Base-by-base conservation (phyloP, 805 yeast genomes). In the Yarrowia sp. region DNA sequence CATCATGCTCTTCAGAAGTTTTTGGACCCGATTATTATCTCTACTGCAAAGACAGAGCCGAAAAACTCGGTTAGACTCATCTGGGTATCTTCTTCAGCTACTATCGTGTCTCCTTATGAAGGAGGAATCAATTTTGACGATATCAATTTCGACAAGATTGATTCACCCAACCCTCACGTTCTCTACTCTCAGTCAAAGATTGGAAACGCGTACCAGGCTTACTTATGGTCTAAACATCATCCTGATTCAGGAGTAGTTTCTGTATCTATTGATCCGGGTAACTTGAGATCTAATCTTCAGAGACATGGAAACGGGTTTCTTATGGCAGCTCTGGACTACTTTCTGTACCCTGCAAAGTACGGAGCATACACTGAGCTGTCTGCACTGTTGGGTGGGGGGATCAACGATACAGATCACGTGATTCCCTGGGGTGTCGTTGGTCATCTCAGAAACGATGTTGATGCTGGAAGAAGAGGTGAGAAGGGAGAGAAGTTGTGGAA, bases 181-280 rank as follows among this genome's bases (percentile, higher is more conserved):
- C 66, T 68, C 60, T 80, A 83, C 68, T 79, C 77, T 2, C 81
- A 80, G 69, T 75, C 80, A 35, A 83, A 83, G 71, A 81, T 83
- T 1, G 74, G 76, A 38, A 74, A 74, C 60, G 68, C 76, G 33
- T 73, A 75, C 47, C 78, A 77, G 68, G 72, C 80, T 0, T 69
- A 72, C 14, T 70, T 72, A 48, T 80, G 81, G 79, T 68, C 76
- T 0, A 65, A 66, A 45, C 41, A 69, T 17, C 76, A 79, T 63
- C 73, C 76, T 8, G 72, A 70, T 4, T 70, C 75, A 5, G 69
- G 72, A 4, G 74, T 79, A 6, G 72, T 78, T 41, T 70, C 76
- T 22, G 66, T 79, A 6, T 68, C 79, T 1, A 74, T 73, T 1
- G 80, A 80, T 67, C 84, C 84, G 0, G 84, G 84, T 0, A 62